Evolutionary conservation across 164 flowering plant species (phyloP), one percentile per base, ranked within the genome.

Genomic region (Aristolochia fimbriata): DNA sequence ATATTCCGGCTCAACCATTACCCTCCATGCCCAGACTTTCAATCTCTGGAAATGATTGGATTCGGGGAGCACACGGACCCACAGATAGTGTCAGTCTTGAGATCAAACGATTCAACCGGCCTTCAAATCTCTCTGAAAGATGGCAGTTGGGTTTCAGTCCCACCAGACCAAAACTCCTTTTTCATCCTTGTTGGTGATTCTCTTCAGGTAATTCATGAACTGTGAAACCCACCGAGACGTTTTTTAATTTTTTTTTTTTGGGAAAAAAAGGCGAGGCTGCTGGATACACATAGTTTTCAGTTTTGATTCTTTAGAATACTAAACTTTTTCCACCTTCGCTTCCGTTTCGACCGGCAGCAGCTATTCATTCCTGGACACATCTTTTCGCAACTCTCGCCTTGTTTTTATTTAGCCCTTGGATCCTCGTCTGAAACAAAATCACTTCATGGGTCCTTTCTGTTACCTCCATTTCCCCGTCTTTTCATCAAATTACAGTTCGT

Each of bases 1-100:
- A 68, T 74, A 31, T 86, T 93, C 65, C 75, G 98, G 76, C 71
- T 93, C 24, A 93, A 93, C 67, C 83, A 89, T 58, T 93, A 89
- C 53, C 98, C 98, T 13, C 81, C 92, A 49, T 85, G 85, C 59
- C 88, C 83, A 11, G 85, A 78, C 62, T 67, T 74, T 17, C 71
- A 75, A 47, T 76, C 77, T 51, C 25, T 65, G 63, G 77, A 76
- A 57, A 24, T 86, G 76, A 61, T 85, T 47, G 97, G 98, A 15
- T 90, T 93, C 59, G 97, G 98, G 57, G 98, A 90, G 64, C 98
- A 93, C 71, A 90, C 97, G 17, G 98, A 90, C 81, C 98, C 98
- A 17, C 98, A 93, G 70, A 74, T 90, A 47, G 79, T 90, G 4
- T 90, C 97, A 43, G 79, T 93, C 2, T 52, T 81, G 23, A 77